Evolutionary conservation across 75 land plant species (phyloP).

Genomic region (Pseudotsuga menziesii): DNA sequence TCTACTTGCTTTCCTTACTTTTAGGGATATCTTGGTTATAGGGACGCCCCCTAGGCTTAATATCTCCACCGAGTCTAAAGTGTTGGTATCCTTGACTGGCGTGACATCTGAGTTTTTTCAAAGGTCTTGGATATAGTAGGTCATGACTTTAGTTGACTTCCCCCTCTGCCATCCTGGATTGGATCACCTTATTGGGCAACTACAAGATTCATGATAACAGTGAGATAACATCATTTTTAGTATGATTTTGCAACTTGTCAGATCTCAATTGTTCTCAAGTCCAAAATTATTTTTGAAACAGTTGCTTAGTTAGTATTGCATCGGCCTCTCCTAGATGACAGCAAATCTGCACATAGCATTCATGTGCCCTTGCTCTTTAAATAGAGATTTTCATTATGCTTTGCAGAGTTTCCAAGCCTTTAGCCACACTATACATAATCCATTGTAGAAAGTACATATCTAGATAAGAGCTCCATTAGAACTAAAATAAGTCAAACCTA

Average conservation of each 20-base stretch:
- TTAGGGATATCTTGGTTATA: too few relatives aligned
- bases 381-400: neutral
- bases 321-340: neutral
- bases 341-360: neutral
- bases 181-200: too few relatives aligned
- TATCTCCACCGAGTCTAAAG: too few relatives aligned
- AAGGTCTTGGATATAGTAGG: too few relatives aligned
- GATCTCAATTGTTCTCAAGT: neutral
- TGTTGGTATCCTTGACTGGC: too few relatives aligned
- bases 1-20: too few relatives aligned
- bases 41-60: too few relatives aligned
- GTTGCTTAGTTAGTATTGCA: neutral
- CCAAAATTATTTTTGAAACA: neutral
- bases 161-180: too few relatives aligned
- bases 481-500: neutral
- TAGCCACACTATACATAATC: neutral
- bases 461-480: neutral
- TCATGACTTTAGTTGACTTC: too few relatives aligned
- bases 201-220: neutral
- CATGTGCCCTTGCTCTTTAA: neutral
- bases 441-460: constrained; percentile 4
- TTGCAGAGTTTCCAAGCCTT: neutral
- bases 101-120: too few relatives aligned
- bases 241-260: neutral
- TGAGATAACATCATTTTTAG: neutral